phyloP scores from a whole-genome alignment of 2,329 filamentous ascomycete genomes.

The Cladorrhinum sp. region DNA sequence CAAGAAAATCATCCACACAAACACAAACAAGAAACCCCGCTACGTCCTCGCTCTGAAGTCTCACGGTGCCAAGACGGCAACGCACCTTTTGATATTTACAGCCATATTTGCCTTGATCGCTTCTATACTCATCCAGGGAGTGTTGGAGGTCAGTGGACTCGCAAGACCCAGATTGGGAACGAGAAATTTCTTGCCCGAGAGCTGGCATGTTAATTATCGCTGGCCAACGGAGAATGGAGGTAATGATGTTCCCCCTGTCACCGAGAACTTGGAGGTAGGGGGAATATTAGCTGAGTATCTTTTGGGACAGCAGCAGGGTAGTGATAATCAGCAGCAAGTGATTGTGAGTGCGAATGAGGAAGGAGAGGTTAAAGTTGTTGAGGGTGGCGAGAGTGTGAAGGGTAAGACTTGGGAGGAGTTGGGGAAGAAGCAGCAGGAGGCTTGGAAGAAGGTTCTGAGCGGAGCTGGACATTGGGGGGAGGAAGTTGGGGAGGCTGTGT shows the following conservation, averaged over 20 bases:
- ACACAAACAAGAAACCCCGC: constrained; percentile 41
- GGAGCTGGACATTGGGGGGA: constrained; percentile 77
- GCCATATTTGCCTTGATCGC: constrained; percentile 59
- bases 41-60: constrained; percentile 67
- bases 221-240: background rate
- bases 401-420: constrained; percentile 72
- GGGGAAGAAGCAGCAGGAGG: constrained; percentile 55
- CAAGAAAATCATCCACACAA: constrained; percentile 40
- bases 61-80: constrained; percentile 45
- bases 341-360: constrained; percentile 25
- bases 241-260: background rate
- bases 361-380: constrained; percentile 36
- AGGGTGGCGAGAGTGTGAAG: constrained; percentile 42
- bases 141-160: constrained; percentile 62
- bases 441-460: constrained; percentile 67
- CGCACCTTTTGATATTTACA: constrained; percentile 47
- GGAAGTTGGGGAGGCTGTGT: constrained; percentile 71
- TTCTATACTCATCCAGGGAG: constrained; percentile 58
- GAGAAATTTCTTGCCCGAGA: constrained; percentile 51
- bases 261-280: background rate
- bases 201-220: constrained; percentile 31
- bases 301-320: constrained; percentile 1
- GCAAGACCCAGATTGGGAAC: constrained; percentile 56
- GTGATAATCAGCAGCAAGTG: constrained; percentile 13
- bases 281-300: constrained; percentile 2